A percentile compares a stretch with the other conserved stretches of the same genome.
These are phyloP conservation scores for Schwanniomyces pseudopolymorphus DNA, from an alignment of 805 yeast genomes.

Conservation along the genomic window DNA sequence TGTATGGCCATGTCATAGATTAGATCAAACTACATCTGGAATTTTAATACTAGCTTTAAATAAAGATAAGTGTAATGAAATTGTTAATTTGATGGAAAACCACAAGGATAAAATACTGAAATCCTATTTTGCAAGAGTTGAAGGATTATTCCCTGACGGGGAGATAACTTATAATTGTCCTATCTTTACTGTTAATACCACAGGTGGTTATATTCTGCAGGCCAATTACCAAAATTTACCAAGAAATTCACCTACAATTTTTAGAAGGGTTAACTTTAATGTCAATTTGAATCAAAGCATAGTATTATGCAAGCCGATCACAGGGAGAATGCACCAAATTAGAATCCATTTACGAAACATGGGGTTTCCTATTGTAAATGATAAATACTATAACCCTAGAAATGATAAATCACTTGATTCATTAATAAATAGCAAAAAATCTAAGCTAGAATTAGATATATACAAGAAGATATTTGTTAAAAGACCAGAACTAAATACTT, in stretches of 20 bases:
- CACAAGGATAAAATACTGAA: constrained; percentile 32
- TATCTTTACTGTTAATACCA: constrained; percentile 32
- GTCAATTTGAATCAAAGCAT: constrained; percentile 34
- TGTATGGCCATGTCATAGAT: constrained; percentile 48
- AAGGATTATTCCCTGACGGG: constrained; percentile 38
- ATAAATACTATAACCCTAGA: constrained; percentile 37
- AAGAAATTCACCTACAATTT: constrained; percentile 31
- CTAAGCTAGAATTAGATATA: constrained; percentile 21
- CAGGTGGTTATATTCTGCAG: constrained; percentile 34
- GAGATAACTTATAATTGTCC: constrained; percentile 37
- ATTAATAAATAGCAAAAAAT: constrained; percentile 15
- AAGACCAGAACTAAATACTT: constrained; percentile 14
- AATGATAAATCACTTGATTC: constrained; percentile 6
- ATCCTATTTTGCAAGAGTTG: constrained; percentile 46
- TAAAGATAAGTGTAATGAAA: constrained; percentile 26
- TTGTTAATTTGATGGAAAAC: constrained; percentile 30
- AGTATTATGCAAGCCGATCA: constrained; percentile 48
- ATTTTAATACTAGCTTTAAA: constrained; percentile 44
- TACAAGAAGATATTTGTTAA: constrained; percentile 18
- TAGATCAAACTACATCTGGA: constrained; percentile 55
- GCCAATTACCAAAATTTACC: constrained; percentile 24
- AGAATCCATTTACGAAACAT: constrained; percentile 53
- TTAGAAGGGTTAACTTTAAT: constrained; percentile 30
- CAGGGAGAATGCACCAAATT: constrained; percentile 60
- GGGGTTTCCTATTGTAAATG: constrained; percentile 89